phyloP scores from a whole-genome alignment of 768 basidiomycete genomes.

The Coprinopsis marcescibilis region DNA sequence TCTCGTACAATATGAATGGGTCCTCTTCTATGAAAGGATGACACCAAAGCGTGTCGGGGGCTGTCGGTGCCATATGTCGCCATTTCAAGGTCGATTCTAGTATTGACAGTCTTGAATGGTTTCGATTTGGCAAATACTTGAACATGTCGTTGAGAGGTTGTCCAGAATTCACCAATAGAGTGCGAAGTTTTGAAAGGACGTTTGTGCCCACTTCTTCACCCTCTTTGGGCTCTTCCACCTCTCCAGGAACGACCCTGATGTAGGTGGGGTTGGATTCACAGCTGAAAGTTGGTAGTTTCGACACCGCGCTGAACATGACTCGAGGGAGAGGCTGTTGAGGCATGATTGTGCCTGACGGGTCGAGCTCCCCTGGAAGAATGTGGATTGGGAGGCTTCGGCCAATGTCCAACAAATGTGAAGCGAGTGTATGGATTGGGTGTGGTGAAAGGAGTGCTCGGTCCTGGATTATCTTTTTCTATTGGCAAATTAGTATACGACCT shows the following conservation, averaged over 20 bases:
- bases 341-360: conserved; percentile 84
- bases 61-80: conserved; percentile 98
- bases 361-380: conserved; percentile 79
- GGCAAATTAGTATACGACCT: conserved; percentile 11
- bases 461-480: conserved; percentile 67
- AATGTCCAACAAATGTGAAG: conserved; percentile 69
- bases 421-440: conserved; percentile 67
- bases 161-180: conserved; percentile 81
- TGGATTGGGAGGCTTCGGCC: conserved; percentile 77
- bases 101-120: conserved; percentile 66
- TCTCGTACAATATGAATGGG: conserved; percentile 82
- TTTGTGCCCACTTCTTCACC: conserved; percentile 13
- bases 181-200: conserved; percentile 31
- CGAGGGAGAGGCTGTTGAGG: conserved; percentile 93
- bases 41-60: conserved; percentile 98
- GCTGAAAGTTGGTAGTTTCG: conserved; percentile 55
- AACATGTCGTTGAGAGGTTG: conserved; percentile 94
- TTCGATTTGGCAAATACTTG: conserved; percentile 78
- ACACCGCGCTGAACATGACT: conserved; percentile 76
- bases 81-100: conserved; percentile 79
- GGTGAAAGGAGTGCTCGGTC: conserved; percentile 64
- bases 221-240: conserved; percentile 18
- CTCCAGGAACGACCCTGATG: conserved; percentile 53
- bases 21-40: conserved; percentile 86
- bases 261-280: conserved; percentile 91